These are phyloP conservation scores for Aspergillus novoparasiticus DNA, from an alignment of 2,329 filamentous ascomycete species.

Conservation along the genomic window DNA sequence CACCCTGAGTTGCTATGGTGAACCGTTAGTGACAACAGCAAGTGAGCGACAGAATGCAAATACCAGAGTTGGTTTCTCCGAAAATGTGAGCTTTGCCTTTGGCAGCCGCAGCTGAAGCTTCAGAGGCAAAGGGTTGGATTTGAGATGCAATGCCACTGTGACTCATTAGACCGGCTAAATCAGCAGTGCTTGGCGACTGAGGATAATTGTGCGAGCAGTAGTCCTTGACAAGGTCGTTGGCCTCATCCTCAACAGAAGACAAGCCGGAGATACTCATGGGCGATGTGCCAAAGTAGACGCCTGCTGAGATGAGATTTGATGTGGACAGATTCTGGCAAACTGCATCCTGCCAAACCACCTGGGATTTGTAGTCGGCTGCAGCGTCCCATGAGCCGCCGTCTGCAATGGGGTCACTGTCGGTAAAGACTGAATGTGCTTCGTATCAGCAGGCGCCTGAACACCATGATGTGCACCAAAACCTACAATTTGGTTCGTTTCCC, in stretches of 20 bases:
- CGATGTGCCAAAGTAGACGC: slow-evolving; percentile 38
- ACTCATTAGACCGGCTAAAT: slow-evolving; percentile 48
- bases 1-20: slow-evolving; percentile 38
- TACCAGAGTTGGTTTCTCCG: slow-evolving; percentile 56
- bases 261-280: slow-evolving; percentile 42
- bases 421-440: slow-evolving; percentile 23
- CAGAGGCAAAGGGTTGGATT: slow-evolving; percentile 43
- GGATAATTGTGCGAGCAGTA: slow-evolving; percentile 56
- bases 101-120: slow-evolving; percentile 43
- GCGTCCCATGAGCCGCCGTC: slow-evolving; percentile 33
- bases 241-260: slow-evolving; percentile 39
- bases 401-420: slow-evolving; percentile 27
- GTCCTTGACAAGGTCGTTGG: slow-evolving; percentile 43
- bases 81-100: slow-evolving; percentile 51
- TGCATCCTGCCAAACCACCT: slow-evolving; percentile 37
- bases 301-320: slow-evolving; percentile 34
- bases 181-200: slow-evolving; percentile 40
- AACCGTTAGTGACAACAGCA: not conserved
- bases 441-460: not conserved
- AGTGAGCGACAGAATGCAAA: not conserved
- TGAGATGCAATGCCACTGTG: slow-evolving; percentile 47
- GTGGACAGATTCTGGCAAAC: slow-evolving; percentile 34
- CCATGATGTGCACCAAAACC: slow-evolving; percentile 9
- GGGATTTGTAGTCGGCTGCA: slow-evolving; percentile 34
- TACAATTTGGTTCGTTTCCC: slow-evolving; percentile 61